Evolutionary conservation across 352 stramenopile genomes (phyloP).

Genomic region (Globisporangium apiculatum): DNA sequence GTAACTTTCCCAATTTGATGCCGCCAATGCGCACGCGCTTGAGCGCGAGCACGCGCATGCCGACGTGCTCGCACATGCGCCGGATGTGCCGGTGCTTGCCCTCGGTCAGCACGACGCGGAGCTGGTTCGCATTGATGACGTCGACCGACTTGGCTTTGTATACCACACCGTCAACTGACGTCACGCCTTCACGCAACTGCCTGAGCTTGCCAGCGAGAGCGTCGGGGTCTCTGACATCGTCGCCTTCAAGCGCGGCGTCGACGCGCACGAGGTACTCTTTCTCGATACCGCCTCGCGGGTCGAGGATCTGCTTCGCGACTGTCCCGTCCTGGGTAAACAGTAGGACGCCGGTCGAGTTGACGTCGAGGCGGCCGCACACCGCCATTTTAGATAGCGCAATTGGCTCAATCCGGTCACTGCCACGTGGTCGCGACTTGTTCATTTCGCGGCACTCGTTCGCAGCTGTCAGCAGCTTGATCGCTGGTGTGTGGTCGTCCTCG

Average conservation of each 20-base stretch:
- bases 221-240: slow-evolving; percentile 22
- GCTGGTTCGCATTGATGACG: slow-evolving; percentile 72
- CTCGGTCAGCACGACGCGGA: slow-evolving; percentile 90
- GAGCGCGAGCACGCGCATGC: slow-evolving; percentile 84
- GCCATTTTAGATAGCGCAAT: slow-evolving; percentile 71
- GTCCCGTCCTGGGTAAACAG: slow-evolving; percentile 79
- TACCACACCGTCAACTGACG: slow-evolving; percentile 43
- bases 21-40: slow-evolving; percentile 89
- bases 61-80: slow-evolving; percentile 92
- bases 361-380: slow-evolving; percentile 70
- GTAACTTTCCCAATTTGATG: slow-evolving; percentile 74
- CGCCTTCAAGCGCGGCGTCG: slow-evolving; percentile 44
- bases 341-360: slow-evolving; percentile 79
- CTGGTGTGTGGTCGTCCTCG: slow-evolving; percentile 52
- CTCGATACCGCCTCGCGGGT: slow-evolving; percentile 61
- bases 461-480: slow-evolving; percentile 67
- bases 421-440: slow-evolving; percentile 31
- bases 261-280: slow-evolving; percentile 86
- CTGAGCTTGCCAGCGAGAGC: slow-evolving; percentile 52
- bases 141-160: slow-evolving; percentile 77
- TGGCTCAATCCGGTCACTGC: slow-evolving; percentile 27
- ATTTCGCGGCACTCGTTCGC: slow-evolving; percentile 73
- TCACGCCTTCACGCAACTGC: slow-evolving; percentile 47
- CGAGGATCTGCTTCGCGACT: slow-evolving; percentile 71
- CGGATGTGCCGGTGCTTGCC: slow-evolving; percentile 95